Evolutionary conservation across 2,329 filamentous ascomycete genomes (phyloP).

Genomic region (Ophiostoma ulmi): DNA sequence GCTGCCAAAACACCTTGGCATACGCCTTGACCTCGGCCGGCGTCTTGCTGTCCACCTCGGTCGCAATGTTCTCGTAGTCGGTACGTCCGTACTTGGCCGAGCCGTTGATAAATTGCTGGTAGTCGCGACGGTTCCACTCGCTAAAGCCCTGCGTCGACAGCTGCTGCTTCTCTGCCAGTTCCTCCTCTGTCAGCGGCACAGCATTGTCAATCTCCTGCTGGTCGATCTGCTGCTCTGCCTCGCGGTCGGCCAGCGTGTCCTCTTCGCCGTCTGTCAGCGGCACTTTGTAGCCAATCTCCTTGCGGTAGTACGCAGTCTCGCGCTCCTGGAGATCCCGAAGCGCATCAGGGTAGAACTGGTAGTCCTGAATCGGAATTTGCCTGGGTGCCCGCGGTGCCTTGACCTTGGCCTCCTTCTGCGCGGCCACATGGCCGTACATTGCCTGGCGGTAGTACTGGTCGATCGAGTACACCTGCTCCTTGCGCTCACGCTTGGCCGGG

Average conservation of each 20-base stretch:
- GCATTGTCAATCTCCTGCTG: conserved; percentile 93
- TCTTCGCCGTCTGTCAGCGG: conserved; percentile 84
- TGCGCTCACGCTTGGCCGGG: conserved; percentile 94
- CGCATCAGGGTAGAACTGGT: conserved; percentile 87
- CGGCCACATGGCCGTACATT: conserved; percentile 69
- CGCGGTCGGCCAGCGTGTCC: conserved; percentile 72
- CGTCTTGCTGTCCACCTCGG: conserved; percentile 87
- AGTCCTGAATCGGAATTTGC: conserved; percentile 87
- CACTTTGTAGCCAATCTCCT: conserved; percentile 93
- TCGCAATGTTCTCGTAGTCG: conserved; percentile 78
- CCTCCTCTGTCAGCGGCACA: conserved; percentile 78
- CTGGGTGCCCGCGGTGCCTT: conserved; percentile 94
- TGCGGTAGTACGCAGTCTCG: conserved; percentile 91
- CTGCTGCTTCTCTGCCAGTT: conserved; percentile 77
- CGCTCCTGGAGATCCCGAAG: conserved; percentile 89
- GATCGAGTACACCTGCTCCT: conserved; percentile 96
- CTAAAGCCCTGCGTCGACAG: conserved; percentile 82
- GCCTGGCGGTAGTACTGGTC: conserved; percentile 97
- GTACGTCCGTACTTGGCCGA: conserved; percentile 86
- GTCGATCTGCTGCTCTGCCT: conserved; percentile 79
- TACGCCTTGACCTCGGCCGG: conserved; percentile 82
- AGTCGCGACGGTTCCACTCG: conserved; percentile 95
- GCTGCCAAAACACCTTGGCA: conserved; percentile 93
- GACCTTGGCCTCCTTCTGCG: conserved; percentile 77
- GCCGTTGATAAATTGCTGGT: conserved; percentile 95